A percentile compares a stretch with the other conserved stretches of the same genome.
These are phyloP conservation scores for Porcisia hertigi DNA, from an alignment of 208 protist species.

Conservation along the genomic window DNA sequence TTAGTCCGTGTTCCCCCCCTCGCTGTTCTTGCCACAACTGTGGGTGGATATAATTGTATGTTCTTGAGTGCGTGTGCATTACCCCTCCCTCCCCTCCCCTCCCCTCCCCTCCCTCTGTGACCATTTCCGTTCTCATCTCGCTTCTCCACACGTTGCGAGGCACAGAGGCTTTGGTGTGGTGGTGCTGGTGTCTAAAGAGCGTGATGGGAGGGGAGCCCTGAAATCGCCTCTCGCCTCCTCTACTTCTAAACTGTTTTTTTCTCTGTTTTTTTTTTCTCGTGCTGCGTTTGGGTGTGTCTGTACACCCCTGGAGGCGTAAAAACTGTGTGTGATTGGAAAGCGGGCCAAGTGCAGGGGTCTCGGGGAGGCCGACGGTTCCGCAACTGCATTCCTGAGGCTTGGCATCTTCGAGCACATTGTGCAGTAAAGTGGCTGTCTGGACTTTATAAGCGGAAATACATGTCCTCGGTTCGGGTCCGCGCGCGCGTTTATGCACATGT, in stretches of 20 bases:
- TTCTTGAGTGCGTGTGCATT: no score
- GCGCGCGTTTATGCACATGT: background rate
- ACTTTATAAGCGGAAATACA: background rate
- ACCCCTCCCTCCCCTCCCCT: no score
- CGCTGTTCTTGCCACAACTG: no score
- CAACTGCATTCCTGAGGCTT: background rate
- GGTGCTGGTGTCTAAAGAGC: no score
- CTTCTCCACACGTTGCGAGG: no score
- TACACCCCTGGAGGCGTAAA: conserved; percentile 5
- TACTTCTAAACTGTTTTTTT: background rate
- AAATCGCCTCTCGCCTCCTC: background rate
- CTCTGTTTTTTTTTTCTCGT: background rate
- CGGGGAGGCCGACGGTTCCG: background rate
- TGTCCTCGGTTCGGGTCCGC: background rate
- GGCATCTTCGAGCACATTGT: background rate
- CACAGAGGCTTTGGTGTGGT: no score
- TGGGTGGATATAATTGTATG: no score
- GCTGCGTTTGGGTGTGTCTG: background rate
- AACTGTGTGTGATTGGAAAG: background rate
- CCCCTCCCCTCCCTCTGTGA: no score
- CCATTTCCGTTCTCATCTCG: no score
- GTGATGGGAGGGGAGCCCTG: no score
- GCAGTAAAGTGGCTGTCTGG: background rate
- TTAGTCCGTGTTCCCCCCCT: no score
- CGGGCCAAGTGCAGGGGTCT: background rate